Conservation (phyloP, 148 eudicot genomes). For the Diospyros kaki region DNA sequence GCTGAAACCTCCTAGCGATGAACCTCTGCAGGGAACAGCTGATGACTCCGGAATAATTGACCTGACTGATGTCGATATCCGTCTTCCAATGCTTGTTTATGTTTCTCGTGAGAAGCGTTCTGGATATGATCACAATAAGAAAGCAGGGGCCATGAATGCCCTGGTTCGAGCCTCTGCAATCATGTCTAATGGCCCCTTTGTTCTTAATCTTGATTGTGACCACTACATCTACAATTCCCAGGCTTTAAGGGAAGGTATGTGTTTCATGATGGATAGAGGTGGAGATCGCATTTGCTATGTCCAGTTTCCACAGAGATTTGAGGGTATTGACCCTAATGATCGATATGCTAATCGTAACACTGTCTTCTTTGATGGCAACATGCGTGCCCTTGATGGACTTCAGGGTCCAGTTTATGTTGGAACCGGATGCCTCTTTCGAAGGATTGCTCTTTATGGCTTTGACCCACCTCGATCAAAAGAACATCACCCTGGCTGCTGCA, state of each 20-base stretch:
- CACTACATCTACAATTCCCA: conserved; percentile 16
- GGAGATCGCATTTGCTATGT: conserved; percentile 15
- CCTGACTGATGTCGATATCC: conserved; percentile 8
- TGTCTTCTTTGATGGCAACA: conserved; percentile 15
- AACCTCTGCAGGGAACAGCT: neutral
- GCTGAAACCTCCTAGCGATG: conserved; percentile 11
- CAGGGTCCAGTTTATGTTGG: conserved; percentile 18
- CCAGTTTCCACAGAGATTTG: conserved; percentile 14
- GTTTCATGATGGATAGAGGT: conserved; percentile 22
- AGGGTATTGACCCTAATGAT: conserved; percentile 14
- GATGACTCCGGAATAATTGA: neutral
- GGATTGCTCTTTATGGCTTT: conserved; percentile 9
- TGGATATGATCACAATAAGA: conserved; percentile 72
- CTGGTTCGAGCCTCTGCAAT: conserved; percentile 37
- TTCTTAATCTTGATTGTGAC: conserved; percentile 16
- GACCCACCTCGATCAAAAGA: neutral
- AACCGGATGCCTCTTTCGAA: conserved; percentile 11
- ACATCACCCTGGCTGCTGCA: neutral
- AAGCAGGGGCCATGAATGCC: conserved; percentile 96
- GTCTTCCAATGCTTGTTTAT: conserved; percentile 14
- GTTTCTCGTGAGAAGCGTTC: conserved; percentile 12
- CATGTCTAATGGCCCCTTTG: conserved; percentile 13
- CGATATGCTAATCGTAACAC: conserved; percentile 13
- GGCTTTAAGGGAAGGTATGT: conserved; percentile 16
- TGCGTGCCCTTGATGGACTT: conserved; percentile 13